A percentile compares a stretch with the other conserved stretches of the same genome.
Conservation (phyloP, 2,329 filamentous ascomycete species). For the Rasamsonia emersonii region DNA sequence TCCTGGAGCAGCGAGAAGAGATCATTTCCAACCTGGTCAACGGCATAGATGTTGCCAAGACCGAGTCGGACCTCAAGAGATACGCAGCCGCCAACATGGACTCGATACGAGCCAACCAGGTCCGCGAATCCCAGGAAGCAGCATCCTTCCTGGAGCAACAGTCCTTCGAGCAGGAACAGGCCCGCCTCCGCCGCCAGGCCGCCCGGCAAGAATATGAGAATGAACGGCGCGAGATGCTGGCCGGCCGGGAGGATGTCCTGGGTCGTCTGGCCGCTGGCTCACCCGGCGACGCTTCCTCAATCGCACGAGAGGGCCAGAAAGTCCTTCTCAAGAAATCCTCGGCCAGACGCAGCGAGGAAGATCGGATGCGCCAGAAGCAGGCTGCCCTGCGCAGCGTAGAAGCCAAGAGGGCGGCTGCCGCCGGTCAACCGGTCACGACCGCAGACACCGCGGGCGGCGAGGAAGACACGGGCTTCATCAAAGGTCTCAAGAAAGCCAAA, state of each 20-base stretch:
- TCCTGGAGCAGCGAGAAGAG: constrained; percentile 85
- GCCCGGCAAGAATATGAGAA: constrained; percentile 62
- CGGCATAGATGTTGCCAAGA: constrained; percentile 58
- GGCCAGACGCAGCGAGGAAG: constrained; percentile 47
- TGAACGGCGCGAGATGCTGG: constrained; percentile 55
- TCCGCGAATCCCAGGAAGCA: constrained; percentile 40
- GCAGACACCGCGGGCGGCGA: constrained; percentile 18
- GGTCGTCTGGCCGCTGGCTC: constrained; percentile 57
- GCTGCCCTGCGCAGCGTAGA: constrained; percentile 29
- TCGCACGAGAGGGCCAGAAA: constrained; percentile 45
- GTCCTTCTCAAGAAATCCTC: constrained; percentile 67
- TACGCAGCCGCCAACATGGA: constrained; percentile 66
- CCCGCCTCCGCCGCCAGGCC: constrained; percentile 53
- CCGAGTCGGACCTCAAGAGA: constrained; percentile 49
- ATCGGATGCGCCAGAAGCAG: constrained; percentile 38
- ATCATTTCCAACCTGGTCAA: constrained; percentile 82
- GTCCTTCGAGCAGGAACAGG: constrained; percentile 57
- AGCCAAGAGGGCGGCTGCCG: constrained; percentile 16
- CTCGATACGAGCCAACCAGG: constrained; percentile 46
- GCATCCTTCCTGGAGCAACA: constrained; percentile 38
- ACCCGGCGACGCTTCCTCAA: constrained; percentile 48
- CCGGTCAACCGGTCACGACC: constrained; percentile 8
- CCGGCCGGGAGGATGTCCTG: constrained; percentile 60
- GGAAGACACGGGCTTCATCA: constrained; percentile 49
- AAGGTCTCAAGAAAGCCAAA: constrained; percentile 63